These are phyloP conservation scores for Amyloporia xantha DNA, from an alignment of 768 basidiomycete species.

Conservation along the genomic window DNA sequence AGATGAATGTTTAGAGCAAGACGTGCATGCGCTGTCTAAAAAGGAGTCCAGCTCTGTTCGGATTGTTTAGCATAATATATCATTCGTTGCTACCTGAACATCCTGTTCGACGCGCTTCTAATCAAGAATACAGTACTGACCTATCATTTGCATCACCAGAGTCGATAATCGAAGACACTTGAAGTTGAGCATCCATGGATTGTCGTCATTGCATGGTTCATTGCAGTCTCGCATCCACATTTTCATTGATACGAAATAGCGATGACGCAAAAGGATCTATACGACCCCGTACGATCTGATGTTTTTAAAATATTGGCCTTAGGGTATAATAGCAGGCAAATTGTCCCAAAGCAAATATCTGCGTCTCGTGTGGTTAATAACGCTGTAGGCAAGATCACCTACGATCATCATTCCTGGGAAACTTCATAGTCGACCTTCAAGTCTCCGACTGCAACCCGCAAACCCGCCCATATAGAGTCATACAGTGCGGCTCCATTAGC, in stretches of 20 bases:
- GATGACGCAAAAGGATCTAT: too few relatives aligned
- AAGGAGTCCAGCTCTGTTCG: conserved; percentile 57
- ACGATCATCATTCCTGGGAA: conserved; percentile 57
- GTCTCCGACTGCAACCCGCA: conserved; percentile 63
- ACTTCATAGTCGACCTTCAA: conserved; percentile 48
- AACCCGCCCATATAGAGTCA: conserved; percentile 79
- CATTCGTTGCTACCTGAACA: neutral
- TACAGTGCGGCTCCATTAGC: conserved; percentile 79
- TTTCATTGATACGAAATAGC: too few relatives aligned
- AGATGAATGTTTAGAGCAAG: conserved; percentile 61
- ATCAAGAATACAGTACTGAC: too few relatives aligned
- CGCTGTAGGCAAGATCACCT: too few relatives aligned
- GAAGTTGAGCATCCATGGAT: too few relatives aligned
- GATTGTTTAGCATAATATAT: conserved; percentile 24
- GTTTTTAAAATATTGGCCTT: too few relatives aligned
- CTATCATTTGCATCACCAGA: too few relatives aligned
- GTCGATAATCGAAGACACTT: too few relatives aligned
- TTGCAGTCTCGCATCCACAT: too few relatives aligned
- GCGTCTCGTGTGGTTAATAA: too few relatives aligned
- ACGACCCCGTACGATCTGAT: too few relatives aligned
- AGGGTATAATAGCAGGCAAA: neutral
- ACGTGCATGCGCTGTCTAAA: conserved; percentile 66
- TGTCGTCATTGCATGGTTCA: too few relatives aligned
- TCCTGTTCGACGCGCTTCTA: neutral
- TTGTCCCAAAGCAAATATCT: neutral